Base-by-base conservation (phyloP, 352 stramenopile species). In the Pseudoperonospora humuli region DNA sequence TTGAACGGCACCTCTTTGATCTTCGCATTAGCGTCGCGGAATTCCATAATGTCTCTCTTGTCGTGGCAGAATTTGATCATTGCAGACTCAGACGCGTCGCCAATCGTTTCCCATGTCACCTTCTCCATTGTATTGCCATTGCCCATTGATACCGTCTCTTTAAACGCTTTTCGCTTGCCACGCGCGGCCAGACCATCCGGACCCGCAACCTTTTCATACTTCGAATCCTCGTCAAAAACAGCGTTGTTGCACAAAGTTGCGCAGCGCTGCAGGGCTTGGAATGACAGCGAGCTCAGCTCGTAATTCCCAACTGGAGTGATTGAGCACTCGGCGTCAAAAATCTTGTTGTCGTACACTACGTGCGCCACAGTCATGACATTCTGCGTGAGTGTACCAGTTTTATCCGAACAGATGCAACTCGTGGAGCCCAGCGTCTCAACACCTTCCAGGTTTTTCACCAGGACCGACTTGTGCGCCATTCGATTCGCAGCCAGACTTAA, bases 321-420 rank as follows among this genome's bases (percentile, higher is more conserved):
- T 0, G 76, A 89, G 51, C 76, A 86, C 46, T 89, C 76, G 23
- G 75, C 73, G 23, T 89, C 75, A 8, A 75, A 87, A 23, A 87
- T 82, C 43, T 68, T 64, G 61, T 90, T 90, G 56, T 73, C 68
- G 39, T 87, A 87, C 32, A 77, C 86, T 33, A 78, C 27, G 21
- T 94, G 70, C 0, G 86, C 83, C 13, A 97, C 86, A 9, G 89
- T 97, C 92, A 97, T 97, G 50, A 95, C 75, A 54, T 97, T 97
- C 36, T 91, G 69, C 14, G 92, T 97, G 11, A 97, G 66, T 38
- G 92, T 98, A 13, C 90, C 90, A 1, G 90, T 97, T 69, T 97
- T 97, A 58, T 98, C 93, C n/a, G 84, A 69, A 46, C 54, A 65
- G 54, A 98, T 98, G 51, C 75, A 92, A 15, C 73, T 94, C 3